Evolutionary conservation across 78 protist genomes (phyloP), one percentile per base, ranked within the genome.

Genomic region (Mastigamoeba balamuthi): DNA sequence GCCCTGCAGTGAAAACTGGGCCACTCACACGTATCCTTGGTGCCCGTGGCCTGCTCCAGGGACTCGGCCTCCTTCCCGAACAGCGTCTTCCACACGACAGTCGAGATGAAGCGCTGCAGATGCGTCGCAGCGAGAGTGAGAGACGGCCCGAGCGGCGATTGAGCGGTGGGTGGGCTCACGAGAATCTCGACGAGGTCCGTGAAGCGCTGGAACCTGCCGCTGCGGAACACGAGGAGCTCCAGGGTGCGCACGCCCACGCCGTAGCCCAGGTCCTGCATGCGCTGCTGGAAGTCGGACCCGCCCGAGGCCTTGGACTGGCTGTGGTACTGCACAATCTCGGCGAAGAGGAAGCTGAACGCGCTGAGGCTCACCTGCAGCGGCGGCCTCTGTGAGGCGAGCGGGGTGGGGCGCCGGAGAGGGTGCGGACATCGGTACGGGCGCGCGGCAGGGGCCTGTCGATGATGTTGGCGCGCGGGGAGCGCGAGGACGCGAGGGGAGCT

Each of bases 301-400:
- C 17, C 44, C 78, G 0, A 79, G 37, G 10, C 6, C 17, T 48
- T 83, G 87, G n/a, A n/a, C n/a, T n/a, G n/a, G n/a, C n/a, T n/a
- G n/a, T 33, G 27, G 66, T 87, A 87, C 66, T 87, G 92, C 0
- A 87, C 42, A 40, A 82, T 35, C 73, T 83, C 92, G 6, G 88
- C 73, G 70, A 87, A 87, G 44, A 87, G 40, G 29, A 82, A 78
- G 41, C 82, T 53, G 44, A 87, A 87, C 3, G 92, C 80, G 17
- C 73, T 58, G 33, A 69, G 72, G 76, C 76, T 38, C 9, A 87
- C 85, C 80, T 82, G 81, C 66, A n/a, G n/a, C n/a, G n/a, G n/a
- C n/a, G n/a, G n/a, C n/a, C n/a, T n/a, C n/a, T n/a, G n/a, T n/a
- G n/a, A n/a, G n/a, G n/a, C n/a, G n/a, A n/a, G n/a, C n/a, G n/a